These are phyloP conservation scores for Penicillium fimorum DNA, from an alignment of 495 filamentous ascomycete genomes.

Conservation along the genomic window DNA sequence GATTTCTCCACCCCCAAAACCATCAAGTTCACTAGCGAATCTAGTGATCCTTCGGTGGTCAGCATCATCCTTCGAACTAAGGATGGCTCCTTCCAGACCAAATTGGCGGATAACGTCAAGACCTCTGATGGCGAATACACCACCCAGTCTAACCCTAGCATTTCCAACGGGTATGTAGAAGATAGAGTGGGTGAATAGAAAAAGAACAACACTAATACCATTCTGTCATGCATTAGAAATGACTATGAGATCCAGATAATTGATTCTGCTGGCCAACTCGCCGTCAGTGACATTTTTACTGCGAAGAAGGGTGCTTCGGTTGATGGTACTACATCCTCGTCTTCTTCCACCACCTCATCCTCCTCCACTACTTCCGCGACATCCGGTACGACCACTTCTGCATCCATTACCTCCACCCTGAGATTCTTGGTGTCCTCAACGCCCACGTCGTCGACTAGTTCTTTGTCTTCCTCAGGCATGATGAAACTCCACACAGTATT, in stretches of 20 bases:
- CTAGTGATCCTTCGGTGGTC: slow-evolving; percentile 13
- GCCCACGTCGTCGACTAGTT: slow-evolving; percentile 8
- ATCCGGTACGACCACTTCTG: slow-evolving; percentile 13
- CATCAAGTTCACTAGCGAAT: slow-evolving; percentile 15
- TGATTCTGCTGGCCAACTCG: slow-evolving; percentile 16
- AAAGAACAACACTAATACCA: slow-evolving; percentile 11
- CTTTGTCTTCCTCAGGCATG: slow-evolving; percentile 19
- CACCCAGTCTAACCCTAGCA: slow-evolving; percentile 17
- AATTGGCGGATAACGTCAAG: slow-evolving; percentile 22
- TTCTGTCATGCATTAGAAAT: slow-evolving; percentile 8
- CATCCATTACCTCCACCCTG: slow-evolving; percentile 10
- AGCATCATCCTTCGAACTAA: slow-evolving; percentile 18
- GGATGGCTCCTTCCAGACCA: slow-evolving; percentile 21
- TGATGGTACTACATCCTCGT: slow-evolving; percentile 15
- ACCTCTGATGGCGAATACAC: slow-evolving; percentile 20
- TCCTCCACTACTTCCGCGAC: slow-evolving; percentile 10
- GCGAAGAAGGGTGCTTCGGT: slow-evolving; percentile 16
- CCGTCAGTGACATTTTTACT: slow-evolving; percentile 18
- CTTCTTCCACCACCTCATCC: slow-evolving; percentile 13
- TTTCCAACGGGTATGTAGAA: slow-evolving; percentile 18
- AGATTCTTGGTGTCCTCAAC: slow-evolving; percentile 8
- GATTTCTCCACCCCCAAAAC: slow-evolving; percentile 20
- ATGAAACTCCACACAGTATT: slow-evolving; percentile 11
- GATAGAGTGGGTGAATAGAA: slow-evolving; percentile 3
- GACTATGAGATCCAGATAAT: slow-evolving; percentile 20